Evolutionary conservation across 768 basidiomycete species (phyloP).

Genomic region (Pisolithus sp.): DNA sequence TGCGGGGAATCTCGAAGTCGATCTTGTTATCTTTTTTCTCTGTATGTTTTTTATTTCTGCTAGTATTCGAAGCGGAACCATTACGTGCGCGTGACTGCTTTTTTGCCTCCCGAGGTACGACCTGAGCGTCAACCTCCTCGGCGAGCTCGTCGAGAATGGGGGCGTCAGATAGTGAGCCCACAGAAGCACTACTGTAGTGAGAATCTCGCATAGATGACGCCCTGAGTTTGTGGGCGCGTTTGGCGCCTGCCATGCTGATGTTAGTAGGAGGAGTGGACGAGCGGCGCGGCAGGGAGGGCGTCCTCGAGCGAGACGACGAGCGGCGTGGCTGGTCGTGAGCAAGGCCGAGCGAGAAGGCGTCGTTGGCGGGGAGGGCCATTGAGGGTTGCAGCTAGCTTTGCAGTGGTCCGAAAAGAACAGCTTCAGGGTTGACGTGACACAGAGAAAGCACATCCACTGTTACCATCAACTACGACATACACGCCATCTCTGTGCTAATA

Average conservation of each 20-base stretch:
- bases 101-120: constrained; percentile 14
- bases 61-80: constrained; percentile 8
- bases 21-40: constrained; percentile 28
- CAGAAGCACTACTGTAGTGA: constrained; percentile 6
- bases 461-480: too few species aligned
- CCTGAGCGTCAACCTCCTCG: constrained; percentile 16
- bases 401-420: background rate
- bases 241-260: constrained; percentile 35
- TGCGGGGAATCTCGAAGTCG: constrained; percentile 90
- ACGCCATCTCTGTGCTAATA: too few species aligned
- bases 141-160: constrained; percentile 19
- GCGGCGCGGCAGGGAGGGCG: constrained; percentile 28
- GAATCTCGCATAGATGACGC: constrained; percentile 21
- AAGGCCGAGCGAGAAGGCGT: constrained; percentile 30
- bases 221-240: constrained; percentile 22
- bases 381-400: background rate
- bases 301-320: constrained; percentile 17
- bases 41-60: constrained; percentile 17
- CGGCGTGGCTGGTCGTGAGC: constrained; percentile 31
- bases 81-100: constrained; percentile 5
- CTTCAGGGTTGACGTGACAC: too few species aligned
- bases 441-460: too few species aligned
- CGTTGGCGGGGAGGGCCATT: constrained; percentile 31
- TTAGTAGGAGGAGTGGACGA: constrained; percentile 31
- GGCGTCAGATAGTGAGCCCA: constrained; percentile 2